A percentile compares a stretch with the other conserved stretches of the same genome.
Evolutionary conservation across 192 early-diverging fungal genomes (phyloP).

Genomic region (Gonapodya prolifera): DNA sequence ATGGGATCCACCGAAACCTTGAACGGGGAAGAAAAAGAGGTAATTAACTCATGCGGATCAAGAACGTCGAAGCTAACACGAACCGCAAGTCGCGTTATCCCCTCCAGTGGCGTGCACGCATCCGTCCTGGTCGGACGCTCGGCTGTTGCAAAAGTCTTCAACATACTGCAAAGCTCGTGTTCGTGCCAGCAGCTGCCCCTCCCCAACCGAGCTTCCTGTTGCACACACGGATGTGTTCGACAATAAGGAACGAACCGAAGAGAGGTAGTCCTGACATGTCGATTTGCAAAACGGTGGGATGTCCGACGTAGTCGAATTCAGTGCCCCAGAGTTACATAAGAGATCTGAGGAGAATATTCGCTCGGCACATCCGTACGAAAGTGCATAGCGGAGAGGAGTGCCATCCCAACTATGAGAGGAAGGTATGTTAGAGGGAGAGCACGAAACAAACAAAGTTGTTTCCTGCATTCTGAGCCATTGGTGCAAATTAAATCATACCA

Average conservation of each 20-base stretch:
- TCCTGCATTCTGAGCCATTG: too few species aligned
- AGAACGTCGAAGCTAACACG: background rate
- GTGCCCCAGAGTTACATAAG: background rate
- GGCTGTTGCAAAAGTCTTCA: background rate
- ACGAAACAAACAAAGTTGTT: background rate
- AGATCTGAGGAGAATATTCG: constrained; percentile 1
- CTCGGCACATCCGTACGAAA: constrained; percentile 3
- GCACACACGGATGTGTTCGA: background rate
- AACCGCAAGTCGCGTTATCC: background rate
- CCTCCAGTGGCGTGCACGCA: background rate
- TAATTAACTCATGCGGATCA: background rate
- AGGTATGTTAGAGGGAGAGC: background rate
- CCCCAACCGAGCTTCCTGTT: background rate
- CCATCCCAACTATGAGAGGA: background rate
- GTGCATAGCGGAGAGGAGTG: constrained; percentile 1
- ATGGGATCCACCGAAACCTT: background rate
- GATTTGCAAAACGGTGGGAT: background rate
- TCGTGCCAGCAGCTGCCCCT: background rate
- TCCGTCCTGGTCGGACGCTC: background rate
- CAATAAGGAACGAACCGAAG: background rate
- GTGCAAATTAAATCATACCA: too few species aligned
- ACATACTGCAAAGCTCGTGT: background rate
- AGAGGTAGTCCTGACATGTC: background rate
- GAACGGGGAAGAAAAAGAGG: background rate
- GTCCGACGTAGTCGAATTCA: background rate